Base-by-base conservation (phyloP, 306 rosid species). In the Dryas octopetala region DNA sequence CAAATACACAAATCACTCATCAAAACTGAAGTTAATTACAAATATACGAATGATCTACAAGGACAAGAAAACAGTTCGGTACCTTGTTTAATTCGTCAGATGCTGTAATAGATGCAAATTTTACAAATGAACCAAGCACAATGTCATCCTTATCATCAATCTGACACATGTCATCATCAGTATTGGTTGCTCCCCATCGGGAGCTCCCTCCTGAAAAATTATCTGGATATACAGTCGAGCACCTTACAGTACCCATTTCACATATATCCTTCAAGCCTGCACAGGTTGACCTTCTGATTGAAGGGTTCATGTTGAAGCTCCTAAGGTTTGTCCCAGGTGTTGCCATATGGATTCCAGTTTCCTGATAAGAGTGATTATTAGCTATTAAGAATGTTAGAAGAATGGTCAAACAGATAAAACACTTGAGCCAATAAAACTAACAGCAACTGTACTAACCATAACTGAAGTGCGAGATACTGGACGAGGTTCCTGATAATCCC, bases 141-240 rank as follows among this genome's bases (percentile, higher is more conserved):
- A 88, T 66, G 48, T 88, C 91, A 79, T 93, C 94, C 76, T 82
- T 62, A 81, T 87, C 86, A 80, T 89, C 97, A 64, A 89, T 88
- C 71, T 79, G 96, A 78, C 97, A 91, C 92, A 93, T 87, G 66
- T 91, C 96, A 63, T 88, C 93, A 26, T 83, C 90, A 78, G 64
- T 53, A 73, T 78, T 89, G 83, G 66, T 75, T 26, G 84, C 75
- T 75, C 90, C 83, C 78, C 86, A 85, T 69, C 81, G 74, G 85
- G 82, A 84, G 76, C 71, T 86, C 52, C 80, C 70, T 64, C 80
- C 83, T 75, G 83, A 77, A 61, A 77, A 55, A 53, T 78, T 85
- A 75, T 83, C 78, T 19, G 86, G 83, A 78, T 68, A 84, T 48
- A 84, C 76, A 59, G 85, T 84, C 63, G 97, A 91, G 80, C 87